Base-by-base conservation (phyloP, 169 alveolate species). In the Toxoplasma gondii region DNA sequence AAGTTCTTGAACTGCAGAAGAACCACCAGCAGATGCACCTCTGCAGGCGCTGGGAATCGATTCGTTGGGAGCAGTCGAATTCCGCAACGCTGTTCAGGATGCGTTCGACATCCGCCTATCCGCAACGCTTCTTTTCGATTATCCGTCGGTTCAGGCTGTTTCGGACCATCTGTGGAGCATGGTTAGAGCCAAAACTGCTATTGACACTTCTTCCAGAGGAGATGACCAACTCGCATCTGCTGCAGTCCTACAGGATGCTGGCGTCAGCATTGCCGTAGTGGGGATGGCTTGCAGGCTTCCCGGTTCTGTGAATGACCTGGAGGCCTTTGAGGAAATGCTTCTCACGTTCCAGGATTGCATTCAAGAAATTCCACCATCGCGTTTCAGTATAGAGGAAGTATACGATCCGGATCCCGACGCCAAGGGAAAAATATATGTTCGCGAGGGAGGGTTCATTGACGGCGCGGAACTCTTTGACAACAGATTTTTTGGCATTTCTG, bases 51-150 rank as follows among this genome's bases (percentile, higher is more conserved):
- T 96, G 81, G 98, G 98, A 39, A 64, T 96, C 29, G 98, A 96
- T 70, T 96, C 97, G 58, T 53, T 96, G 53, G 96, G 96, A 0
- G 98, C 97, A 16, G 97, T 96, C 10, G 97, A 96, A 88, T 96
- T 96, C 88, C 93, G 97, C 39, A 95, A 96, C 74, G 69, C 92
- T 31, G 91, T 96, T 39, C 94, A 96, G 53, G 93, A 84, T 19
- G 49, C 49, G 16, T 64, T 96, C 34, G 97, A 95, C 27, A 58
- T 96, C 87, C 67, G 95, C 64, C 88, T 96, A 67, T 91, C 97
- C 2, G 94, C 96, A 43, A 96, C 97, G 0, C 80, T 92, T 80
- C 90, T 96, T 78, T 96, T 96, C 69, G 97, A 96, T 88, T 94
- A 96, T 69, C 98, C 98, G 0, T 96, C 97, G 17, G 74, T 96